Evolutionary conservation across 768 basidiomycete genomes (phyloP), one percentile per base, ranked within the genome.

Genomic region (Auriscalpium microsporum): DNA sequence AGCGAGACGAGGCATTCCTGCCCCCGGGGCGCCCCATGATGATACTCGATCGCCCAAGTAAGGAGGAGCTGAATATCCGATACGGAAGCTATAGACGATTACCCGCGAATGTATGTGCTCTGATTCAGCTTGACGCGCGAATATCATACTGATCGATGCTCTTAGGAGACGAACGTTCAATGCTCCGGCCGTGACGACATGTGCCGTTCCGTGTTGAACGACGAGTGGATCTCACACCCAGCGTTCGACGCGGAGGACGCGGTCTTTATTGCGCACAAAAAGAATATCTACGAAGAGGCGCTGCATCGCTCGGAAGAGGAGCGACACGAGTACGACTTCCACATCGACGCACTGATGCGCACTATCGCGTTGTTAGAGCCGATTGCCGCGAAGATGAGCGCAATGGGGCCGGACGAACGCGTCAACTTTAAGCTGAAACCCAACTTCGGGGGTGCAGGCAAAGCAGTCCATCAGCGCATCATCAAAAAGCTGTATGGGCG

Each of bases 151-250:
- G 34, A 48, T 50, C 21, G 5, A 37, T 46, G n/a, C 40, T 10
- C 19, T 21, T 63, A 96, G 93, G 94, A 94, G 70, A 82, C 83
- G 54, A 86, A 86, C 52, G 84, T 95, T 13, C 75, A 86, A 0
- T 99, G 96, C 65, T 90, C 94, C 2, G 96, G 96, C 2, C 87
- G 96, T 14, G 96, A 98, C 64, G 90, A 93, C 19, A 94, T 98
- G 87, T 97, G 95, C 69, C 87, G 86, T 65, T 84, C 89, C 8
- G 96, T 99, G 5, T 74, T 99, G 52, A 99, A 99, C 66, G 96
- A 99, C 67, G 91, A 95, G 62, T 99, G 95, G 95, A 87, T 98
- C 16, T 94, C 94, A 5, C 94, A 97, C 67, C 94, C 96, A 1
- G 90, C 91, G 1, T 95, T 92, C 84, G 86, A 89, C 4, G 90